Evolutionary conservation across 306 rosid species (phyloP).

Genomic region (Carpinus viminea): DNA sequence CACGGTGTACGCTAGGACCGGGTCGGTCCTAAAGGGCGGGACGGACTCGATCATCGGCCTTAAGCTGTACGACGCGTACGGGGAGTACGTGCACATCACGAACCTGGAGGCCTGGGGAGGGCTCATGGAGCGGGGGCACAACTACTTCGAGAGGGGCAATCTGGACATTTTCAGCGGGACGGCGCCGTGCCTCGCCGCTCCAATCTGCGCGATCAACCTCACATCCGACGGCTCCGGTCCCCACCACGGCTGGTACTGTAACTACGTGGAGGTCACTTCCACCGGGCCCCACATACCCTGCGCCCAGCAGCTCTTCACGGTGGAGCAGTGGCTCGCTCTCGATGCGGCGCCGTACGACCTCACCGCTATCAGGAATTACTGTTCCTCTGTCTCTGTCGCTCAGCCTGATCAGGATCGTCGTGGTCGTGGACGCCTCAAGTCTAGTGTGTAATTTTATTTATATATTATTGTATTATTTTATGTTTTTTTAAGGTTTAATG

Average conservation of each 20-base stretch:
- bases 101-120: conserved; percentile 76
- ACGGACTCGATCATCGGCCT: conserved; percentile 61
- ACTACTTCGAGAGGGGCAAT: conserved; percentile 90
- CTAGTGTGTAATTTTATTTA: background rate
- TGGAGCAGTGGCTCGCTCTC: conserved; percentile 86
- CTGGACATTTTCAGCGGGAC: conserved; percentile 83
- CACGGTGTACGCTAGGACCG: conserved; percentile 64
- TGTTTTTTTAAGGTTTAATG: too few species aligned
- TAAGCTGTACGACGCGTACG: conserved; percentile 50
- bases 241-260: conserved; percentile 90
- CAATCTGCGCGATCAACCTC: conserved; percentile 70
- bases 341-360: conserved; percentile 72
- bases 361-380: conserved; percentile 46
- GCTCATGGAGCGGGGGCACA: conserved; percentile 53
- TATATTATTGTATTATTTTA: too few species aligned
- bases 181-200: conserved; percentile 58
- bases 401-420: conserved; percentile 4
- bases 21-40: conserved; percentile 72
- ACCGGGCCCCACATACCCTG: conserved; percentile 62
- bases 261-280: conserved; percentile 71
- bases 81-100: conserved; percentile 54
- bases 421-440: background rate
- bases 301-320: conserved; percentile 40
- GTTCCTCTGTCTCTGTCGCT: conserved; percentile 20
- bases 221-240: conserved; percentile 76